Percentiles rank a stretch among this genome's conserved stretches.
These are phyloP conservation scores for Suillus discolor DNA, from an alignment of 768 basidiomycete species.

Conservation along the genomic window DNA sequence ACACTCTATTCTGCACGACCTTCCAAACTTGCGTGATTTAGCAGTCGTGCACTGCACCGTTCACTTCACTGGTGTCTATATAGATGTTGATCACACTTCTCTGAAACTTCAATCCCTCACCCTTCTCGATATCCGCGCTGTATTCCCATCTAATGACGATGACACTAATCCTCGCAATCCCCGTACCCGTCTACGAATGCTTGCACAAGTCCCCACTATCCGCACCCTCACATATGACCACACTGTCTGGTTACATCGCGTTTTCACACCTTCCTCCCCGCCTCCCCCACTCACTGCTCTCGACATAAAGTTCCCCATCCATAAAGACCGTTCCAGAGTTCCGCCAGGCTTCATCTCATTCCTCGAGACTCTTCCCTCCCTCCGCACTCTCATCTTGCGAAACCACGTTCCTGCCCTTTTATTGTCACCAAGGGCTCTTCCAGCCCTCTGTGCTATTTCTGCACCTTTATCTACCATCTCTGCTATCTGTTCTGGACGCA, in stretches of 20 bases:
- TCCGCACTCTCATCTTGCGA: conserved; percentile 24
- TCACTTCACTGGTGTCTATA: conserved; percentile 23
- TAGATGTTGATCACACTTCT: conserved; percentile 28
- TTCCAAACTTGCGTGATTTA: conserved; percentile 41
- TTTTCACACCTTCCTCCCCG: conserved; percentile 34
- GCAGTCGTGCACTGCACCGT: conserved; percentile 43
- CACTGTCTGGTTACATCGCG: conserved; percentile 46
- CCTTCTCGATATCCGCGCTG: conserved; percentile 36
- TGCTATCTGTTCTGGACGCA: conserved; percentile 24
- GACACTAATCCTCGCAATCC: conserved; percentile 8
- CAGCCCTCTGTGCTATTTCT: conserved; percentile 22
- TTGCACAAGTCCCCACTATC: conserved; percentile 40
- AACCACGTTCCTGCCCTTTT: conserved; percentile 32
- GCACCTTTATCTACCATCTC: conserved; percentile 31
- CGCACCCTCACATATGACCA: conserved; percentile 34
- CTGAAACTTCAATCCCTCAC: conserved; percentile 48
- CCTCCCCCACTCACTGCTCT: conserved; percentile 19
- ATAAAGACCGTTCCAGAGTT: conserved; percentile 31
- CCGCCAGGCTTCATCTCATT: conserved; percentile 25
- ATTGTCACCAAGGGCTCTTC: conserved; percentile 22
- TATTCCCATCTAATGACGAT: conserved; percentile 14
- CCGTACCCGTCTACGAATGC: conserved; percentile 27
- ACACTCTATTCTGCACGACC: conserved; percentile 36
- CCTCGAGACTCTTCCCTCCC: conserved; percentile 24
- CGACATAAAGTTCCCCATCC: conserved; percentile 33